Evolutionary conservation across 257 asterid genomes (phyloP).

Genomic region (Lithospermum erythrorhizon): DNA sequence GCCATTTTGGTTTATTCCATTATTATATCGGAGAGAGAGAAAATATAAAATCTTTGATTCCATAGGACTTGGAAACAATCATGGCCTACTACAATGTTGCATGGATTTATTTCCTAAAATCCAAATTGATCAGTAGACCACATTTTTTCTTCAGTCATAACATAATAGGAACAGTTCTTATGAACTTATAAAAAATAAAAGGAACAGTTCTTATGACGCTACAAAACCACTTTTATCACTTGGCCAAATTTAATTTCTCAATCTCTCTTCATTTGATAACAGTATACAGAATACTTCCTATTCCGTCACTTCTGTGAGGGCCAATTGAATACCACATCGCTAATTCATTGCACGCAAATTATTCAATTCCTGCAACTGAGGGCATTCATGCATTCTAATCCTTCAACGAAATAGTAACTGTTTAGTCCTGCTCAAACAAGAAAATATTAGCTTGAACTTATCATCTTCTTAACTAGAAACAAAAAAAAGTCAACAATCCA

Average conservation of each 20-base stretch:
- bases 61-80: too few species aligned
- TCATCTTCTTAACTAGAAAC: not conserved
- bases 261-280: not conserved
- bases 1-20: too few species aligned
- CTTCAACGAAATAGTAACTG: not conserved
- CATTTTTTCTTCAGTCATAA: not conserved
- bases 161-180: too few species aligned
- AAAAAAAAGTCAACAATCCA: not conserved
- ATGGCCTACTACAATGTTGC: not conserved
- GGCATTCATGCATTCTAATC: not conserved
- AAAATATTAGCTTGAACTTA: too few species aligned
- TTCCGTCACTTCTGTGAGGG: not conserved
- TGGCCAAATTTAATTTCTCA: too few species aligned
- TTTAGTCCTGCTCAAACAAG: not conserved
- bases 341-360: too few species aligned
- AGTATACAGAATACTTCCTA: not conserved
- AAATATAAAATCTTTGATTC: too few species aligned
- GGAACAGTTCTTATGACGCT: too few species aligned
- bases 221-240: too few species aligned
- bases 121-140: not conserved
- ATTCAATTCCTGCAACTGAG: not conserved
- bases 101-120: not conserved
- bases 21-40: too few species aligned
- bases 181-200: too few species aligned
- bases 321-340: too few species aligned